Evolutionary conservation across 805 yeast species (phyloP), one percentile per base, ranked within the genome.

Genomic region (Hanseniaspora vineae): DNA sequence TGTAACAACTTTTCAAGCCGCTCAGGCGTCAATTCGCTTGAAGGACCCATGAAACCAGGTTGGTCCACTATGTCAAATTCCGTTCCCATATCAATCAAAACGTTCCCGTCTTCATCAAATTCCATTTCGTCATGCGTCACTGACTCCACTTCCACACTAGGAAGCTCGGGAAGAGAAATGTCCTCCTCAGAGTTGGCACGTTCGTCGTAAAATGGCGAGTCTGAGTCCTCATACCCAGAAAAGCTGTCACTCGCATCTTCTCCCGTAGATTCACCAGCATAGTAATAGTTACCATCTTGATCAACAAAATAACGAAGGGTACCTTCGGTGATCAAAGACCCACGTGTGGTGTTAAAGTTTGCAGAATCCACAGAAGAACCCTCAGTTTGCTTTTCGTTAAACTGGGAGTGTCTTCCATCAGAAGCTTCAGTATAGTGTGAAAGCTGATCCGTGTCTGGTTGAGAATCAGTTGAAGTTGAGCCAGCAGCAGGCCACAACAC

Each of bases 271-370:
- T 13, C 39, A 13, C 56, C 58, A 14, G 57, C 55, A 44, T 55
- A 60, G 37, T 51, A 58, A 39, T 52, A 57, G 42, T 55, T 55
- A 2, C 64, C 64, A 20, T 56, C 55, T 15, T 47, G 49, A 20
- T 52, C 60, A 8, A 59, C 50, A 13, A 31, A 51, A 44, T 59
- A 60, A n/a, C 52, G 52, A 17, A 60, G 42, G 9, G 31, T 20
- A 18, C 43, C 43, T 20, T 40, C 43, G 5, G 43, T 40, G 20
- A 40, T 14, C 10, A 20, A 19, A 4, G 40, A 37, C 19, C 40
- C 40, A n/a, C 19, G 19, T 10, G 40, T 33, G 15, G 37, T 13
- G 9, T 33, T n/a, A 33, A 14, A 13, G 5, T 13, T 33, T n/a
- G 15, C 14, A 33, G 37, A 33, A 4, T n/a, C 37, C 15, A n/a